Conservation (phyloP, 2,329 filamentous ascomycete genomes). For the Helotiales sp. region DNA sequence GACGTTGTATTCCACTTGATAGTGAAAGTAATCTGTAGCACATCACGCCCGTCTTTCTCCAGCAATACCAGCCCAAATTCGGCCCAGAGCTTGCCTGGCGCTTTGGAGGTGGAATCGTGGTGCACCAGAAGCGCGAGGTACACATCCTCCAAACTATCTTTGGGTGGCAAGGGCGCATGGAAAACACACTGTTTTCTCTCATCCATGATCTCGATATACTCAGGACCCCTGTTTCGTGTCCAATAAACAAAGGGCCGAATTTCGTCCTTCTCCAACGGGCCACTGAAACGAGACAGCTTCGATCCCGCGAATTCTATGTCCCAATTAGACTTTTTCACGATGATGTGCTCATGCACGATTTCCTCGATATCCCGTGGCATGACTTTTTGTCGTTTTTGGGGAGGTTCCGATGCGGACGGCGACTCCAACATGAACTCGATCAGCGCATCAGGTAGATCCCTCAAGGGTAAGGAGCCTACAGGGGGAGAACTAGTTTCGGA, state of each 20-base stretch:
- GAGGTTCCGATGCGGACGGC: conserved; percentile 25
- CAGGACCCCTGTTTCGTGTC: conserved; percentile 13
- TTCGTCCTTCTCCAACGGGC: conserved; percentile 29
- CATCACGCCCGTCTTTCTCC: conserved; percentile 29
- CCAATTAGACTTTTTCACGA: conserved; percentile 36
- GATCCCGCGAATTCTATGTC: conserved; percentile 26
- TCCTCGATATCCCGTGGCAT: neutral
- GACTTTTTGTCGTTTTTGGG: conserved; percentile 36
- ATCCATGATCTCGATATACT: conserved; percentile 36
- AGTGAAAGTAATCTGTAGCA: conserved; percentile 34
- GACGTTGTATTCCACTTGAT: conserved; percentile 42
- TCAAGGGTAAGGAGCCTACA: neutral
- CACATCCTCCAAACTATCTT: conserved; percentile 32
- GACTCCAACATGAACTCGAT: conserved; percentile 29
- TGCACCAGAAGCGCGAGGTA: conserved; percentile 34
- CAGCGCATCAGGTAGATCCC: conserved; percentile 30
- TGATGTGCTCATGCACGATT: conserved; percentile 32
- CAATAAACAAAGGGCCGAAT: conserved; percentile 31
- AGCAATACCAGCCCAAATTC: conserved; percentile 35
- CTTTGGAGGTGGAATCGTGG: conserved; percentile 22
- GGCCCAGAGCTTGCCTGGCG: conserved; percentile 39
- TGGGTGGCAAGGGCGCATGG: conserved; percentile 25
- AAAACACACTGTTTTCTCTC: conserved; percentile 28
- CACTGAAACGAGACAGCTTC: conserved; percentile 28
- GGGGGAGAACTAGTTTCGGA: conserved; percentile 18